phyloP scores from a whole-genome alignment of 257 asterid species.

The Nicotiana sylvestris region DNA sequence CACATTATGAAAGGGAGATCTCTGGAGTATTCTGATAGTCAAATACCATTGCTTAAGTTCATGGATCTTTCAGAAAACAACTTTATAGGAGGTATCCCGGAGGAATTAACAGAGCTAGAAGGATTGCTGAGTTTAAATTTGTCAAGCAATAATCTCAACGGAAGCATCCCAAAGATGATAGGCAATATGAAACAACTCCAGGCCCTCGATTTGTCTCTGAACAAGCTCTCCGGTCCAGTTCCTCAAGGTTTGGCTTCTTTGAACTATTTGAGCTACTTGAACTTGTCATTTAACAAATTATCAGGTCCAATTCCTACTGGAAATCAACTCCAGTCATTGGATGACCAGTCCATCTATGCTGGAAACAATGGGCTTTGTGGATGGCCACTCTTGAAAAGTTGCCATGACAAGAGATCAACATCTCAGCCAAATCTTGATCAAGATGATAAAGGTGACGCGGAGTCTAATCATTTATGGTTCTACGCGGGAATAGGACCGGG shows the following conservation, averaged over 20 bases:
- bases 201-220: slow-evolving; percentile 3
- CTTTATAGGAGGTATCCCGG: background rate
- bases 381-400: too few species aligned
- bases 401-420: too few species aligned
- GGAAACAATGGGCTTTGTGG: slow-evolving; percentile 6
- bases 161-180: background rate
- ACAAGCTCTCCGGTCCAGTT: background rate
- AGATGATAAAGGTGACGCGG: background rate
- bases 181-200: background rate
- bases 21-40: background rate
- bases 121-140: background rate
- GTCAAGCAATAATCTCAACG: slow-evolving; percentile 2
- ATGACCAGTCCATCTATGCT: background rate
- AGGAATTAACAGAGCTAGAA: background rate
- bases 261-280: slow-evolving; percentile 6
- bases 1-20: background rate
- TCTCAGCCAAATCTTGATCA: background rate
- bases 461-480: background rate
- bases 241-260: slow-evolving; percentile 5
- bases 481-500: background rate
- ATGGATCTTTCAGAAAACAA: slow-evolving; percentile 9
- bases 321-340: slow-evolving; percentile 9
- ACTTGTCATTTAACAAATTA: background rate
- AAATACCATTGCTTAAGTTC: background rate
- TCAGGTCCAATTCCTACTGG: slow-evolving; percentile 10